These are phyloP conservation scores for Pyricularia grisea DNA, from an alignment of 2,329 filamentous ascomycete genomes.

Conservation along the genomic window DNA sequence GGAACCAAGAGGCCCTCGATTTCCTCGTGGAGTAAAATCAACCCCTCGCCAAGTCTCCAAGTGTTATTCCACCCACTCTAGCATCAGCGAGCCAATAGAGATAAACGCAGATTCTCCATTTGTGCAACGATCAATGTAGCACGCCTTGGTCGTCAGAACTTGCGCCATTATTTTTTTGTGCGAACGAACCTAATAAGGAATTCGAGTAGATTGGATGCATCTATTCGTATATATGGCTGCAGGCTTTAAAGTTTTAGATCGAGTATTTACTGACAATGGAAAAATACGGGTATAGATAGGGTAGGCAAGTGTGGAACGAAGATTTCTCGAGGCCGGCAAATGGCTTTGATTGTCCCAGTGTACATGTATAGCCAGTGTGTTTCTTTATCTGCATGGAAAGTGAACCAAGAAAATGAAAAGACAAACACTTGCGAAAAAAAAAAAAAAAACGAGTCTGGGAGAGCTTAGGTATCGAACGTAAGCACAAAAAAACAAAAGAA, in stretches of 20 bases:
- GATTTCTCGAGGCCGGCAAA: too few relatives aligned
- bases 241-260: too few relatives aligned
- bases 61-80: too few relatives aligned
- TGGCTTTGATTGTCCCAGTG: too few relatives aligned
- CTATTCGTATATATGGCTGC: too few relatives aligned
- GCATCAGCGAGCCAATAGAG: not conserved
- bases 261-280: too few relatives aligned
- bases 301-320: too few relatives aligned
- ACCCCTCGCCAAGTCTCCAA: not conserved
- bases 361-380: too few relatives aligned
- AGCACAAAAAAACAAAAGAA: constrained; percentile 2
- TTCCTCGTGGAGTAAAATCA: not conserved
- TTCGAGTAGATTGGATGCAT: too few relatives aligned
- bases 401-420: not conserved
- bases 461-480: not conserved
- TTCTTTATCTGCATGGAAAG: too few relatives aligned
- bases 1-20: not conserved
- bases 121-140: not conserved
- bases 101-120: not conserved
- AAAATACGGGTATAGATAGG: too few relatives aligned
- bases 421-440: not conserved
- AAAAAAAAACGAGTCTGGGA: not conserved
- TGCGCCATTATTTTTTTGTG: not conserved
- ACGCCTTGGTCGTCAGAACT: not conserved
- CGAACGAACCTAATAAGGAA: too few relatives aligned